These are phyloP conservation scores for Metschnikowia colocasiae DNA, from an alignment of 805 yeast genomes.

Conservation along the genomic window DNA sequence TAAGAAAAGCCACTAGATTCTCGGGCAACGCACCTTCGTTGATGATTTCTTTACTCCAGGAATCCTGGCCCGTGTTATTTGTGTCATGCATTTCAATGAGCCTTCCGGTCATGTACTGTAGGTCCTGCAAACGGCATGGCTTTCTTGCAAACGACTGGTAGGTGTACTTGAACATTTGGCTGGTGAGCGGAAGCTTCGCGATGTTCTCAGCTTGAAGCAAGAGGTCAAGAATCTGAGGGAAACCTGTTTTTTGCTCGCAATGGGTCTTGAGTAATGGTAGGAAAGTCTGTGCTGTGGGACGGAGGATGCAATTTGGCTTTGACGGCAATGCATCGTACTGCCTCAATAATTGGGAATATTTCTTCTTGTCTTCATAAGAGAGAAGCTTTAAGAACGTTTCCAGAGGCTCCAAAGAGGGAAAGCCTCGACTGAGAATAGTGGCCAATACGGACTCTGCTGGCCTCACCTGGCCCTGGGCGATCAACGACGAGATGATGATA, in stretches of 20 bases:
- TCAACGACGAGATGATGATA: slow-evolving; percentile 17
- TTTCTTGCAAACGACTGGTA: slow-evolving; percentile 16
- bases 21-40: slow-evolving; percentile 11
- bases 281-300: slow-evolving; percentile 28
- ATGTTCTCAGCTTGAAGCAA: slow-evolving; percentile 19
- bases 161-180: slow-evolving; percentile 24
- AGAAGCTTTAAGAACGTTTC: slow-evolving; percentile 20
- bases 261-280: slow-evolving; percentile 19
- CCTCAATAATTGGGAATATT: slow-evolving; percentile 15
- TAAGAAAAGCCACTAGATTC: slow-evolving; percentile 6
- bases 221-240: slow-evolving; percentile 14
- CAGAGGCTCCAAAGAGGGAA: slow-evolving; percentile 7
- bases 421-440: slow-evolving; percentile 2
- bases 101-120: slow-evolving; percentile 11
- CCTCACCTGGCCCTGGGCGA: slow-evolving; percentile 7
- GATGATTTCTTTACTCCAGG: slow-evolving; percentile 13
- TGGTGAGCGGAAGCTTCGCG: slow-evolving; percentile 31
- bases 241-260: slow-evolving; percentile 12
- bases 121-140: slow-evolving; percentile 4
- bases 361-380: slow-evolving; percentile 20
- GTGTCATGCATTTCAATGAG: slow-evolving; percentile 14
- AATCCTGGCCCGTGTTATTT: slow-evolving; percentile 9
- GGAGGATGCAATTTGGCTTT: slow-evolving; percentile 15
- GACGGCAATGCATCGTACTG: slow-evolving; percentile 17
- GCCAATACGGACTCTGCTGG: slow-evolving; percentile 15